Conservation (phyloP, 495 filamentous ascomycete genomes). For the Neurospora intermedia region DNA sequence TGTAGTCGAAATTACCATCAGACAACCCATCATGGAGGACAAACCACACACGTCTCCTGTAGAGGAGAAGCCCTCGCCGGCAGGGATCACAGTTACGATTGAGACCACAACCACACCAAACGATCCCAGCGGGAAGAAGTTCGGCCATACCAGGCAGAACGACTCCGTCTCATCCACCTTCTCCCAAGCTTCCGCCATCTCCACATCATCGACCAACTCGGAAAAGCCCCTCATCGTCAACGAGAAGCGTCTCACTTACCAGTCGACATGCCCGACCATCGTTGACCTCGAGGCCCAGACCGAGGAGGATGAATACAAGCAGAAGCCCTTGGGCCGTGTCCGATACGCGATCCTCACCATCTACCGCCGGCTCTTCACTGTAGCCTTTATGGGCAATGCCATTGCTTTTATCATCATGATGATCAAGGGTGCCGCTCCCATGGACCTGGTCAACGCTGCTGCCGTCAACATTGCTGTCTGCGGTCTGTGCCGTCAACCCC, state of each 20-base stretch:
- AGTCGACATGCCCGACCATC: background rate
- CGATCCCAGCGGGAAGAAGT: background rate
- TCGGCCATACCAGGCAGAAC: background rate
- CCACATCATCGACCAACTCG: background rate
- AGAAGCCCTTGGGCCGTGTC: slow-evolving; percentile 18
- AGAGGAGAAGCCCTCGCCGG: background rate
- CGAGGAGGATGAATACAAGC: slow-evolving; percentile 4
- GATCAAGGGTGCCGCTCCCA: slow-evolving; percentile 9
- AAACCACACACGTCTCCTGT: background rate
- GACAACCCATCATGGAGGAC: background rate
- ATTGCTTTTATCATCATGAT: slow-evolving; percentile 21
- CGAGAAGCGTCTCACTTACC: background rate
- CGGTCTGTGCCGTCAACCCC: slow-evolving; percentile 56
- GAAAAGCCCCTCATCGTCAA: slow-evolving; percentile 1
- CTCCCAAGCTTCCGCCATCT: background rate
- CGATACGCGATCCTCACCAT: slow-evolving; percentile 22
- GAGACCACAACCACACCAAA: background rate
- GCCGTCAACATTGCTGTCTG: slow-evolving; percentile 37
- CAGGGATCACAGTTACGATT: background rate
- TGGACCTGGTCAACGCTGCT: slow-evolving; percentile 27
- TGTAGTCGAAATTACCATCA: background rate
- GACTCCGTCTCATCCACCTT: background rate
- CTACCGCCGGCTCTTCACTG: slow-evolving; percentile 23
- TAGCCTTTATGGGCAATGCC: slow-evolving; percentile 22
- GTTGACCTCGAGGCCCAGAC: slow-evolving; percentile 15